Evolutionary conservation across 2,329 filamentous ascomycete genomes (phyloP).

Genomic region (Monilinia fructicola): DNA sequence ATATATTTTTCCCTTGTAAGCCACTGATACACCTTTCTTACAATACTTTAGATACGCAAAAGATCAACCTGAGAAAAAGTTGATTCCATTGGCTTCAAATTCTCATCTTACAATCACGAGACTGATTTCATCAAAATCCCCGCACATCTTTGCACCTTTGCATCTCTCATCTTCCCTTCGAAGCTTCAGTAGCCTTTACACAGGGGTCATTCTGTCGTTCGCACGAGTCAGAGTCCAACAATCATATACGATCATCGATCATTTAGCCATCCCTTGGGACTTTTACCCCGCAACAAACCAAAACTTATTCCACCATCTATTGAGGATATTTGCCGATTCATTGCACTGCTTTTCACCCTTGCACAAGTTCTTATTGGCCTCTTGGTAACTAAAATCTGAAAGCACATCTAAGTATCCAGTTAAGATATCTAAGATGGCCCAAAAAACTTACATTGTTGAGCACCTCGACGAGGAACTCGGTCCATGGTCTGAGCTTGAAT

Average conservation of each 20-base stretch:
- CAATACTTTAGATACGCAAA: conserved; percentile 1
- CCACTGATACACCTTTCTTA: background rate
- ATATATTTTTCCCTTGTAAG: background rate
- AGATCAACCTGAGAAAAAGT: conserved; percentile 14
- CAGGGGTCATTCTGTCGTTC: conserved; percentile 5
- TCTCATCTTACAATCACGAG: conserved; percentile 18
- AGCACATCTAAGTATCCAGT: background rate
- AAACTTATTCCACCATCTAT: conserved; percentile 17
- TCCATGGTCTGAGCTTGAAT: conserved; percentile 91
- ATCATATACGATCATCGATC: conserved; percentile 13
- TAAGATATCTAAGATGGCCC: conserved; percentile 42
- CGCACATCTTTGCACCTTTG: conserved; percentile 8
- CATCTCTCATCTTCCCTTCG: background rate
- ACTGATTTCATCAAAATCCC: conserved; percentile 12
- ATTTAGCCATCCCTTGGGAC: conserved; percentile 19
- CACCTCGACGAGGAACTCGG: conserved; percentile 95
- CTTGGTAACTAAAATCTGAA: conserved; percentile 5
- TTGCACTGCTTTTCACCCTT: conserved; percentile 11
- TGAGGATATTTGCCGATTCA: conserved; percentile 31
- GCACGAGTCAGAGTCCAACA: conserved; percentile 32
- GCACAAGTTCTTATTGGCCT: conserved; percentile 16
- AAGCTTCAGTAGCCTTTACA: conserved; percentile 8
- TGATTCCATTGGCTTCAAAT: conserved; percentile 16
- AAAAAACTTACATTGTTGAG: conserved; percentile 88
- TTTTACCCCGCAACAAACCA: conserved; percentile 34